These are phyloP conservation scores for Wallacemonas sp. DNA, from an alignment of 208 protist species.

Conservation along the genomic window DNA sequence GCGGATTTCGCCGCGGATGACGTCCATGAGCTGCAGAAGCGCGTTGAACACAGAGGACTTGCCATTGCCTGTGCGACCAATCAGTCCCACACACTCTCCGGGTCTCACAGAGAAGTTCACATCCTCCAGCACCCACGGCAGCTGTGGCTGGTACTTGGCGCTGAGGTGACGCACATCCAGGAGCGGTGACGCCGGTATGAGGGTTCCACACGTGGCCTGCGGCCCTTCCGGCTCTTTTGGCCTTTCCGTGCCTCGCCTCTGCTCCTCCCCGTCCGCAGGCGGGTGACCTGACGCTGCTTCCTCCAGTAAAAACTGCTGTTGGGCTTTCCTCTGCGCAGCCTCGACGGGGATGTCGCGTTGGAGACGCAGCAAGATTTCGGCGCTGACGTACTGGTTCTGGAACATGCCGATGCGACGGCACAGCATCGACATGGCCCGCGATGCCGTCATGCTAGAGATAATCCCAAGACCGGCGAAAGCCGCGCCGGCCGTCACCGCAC, in stretches of 20 bases:
- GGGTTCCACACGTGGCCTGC: no score
- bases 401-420: slow-evolving; percentile 52
- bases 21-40: slow-evolving; percentile 84
- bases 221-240: no score
- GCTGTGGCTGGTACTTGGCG: slow-evolving; percentile 61
- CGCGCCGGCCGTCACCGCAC: slow-evolving; percentile 12
- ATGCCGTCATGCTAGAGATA: slow-evolving; percentile 55
- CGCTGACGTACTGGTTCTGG: slow-evolving; percentile 79
- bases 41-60: slow-evolving; percentile 86
- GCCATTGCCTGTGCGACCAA: slow-evolving; percentile 81
- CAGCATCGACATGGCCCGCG: slow-evolving; percentile 51
- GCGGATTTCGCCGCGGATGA: slow-evolving; percentile 60
- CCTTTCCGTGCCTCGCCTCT: neutral
- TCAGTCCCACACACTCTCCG: slow-evolving; percentile 63
- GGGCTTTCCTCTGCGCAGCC: slow-evolving; percentile 13
- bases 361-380: slow-evolving; percentile 57
- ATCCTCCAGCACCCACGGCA: slow-evolving; percentile 66
- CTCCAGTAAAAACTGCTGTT: slow-evolving; percentile 14
- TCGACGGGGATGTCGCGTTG: slow-evolving; percentile 36
- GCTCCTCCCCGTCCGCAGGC: neutral
- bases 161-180: slow-evolving; percentile 61
- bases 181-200: slow-evolving; percentile 7
- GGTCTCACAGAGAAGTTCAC: slow-evolving; percentile 51
- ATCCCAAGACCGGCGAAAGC: slow-evolving; percentile 68
- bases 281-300: slow-evolving; percentile 3